Evolutionary conservation across 164 flowering plant species (phyloP), one percentile per base, ranked within the genome.

Genomic region (Brasenia schreberi): DNA sequence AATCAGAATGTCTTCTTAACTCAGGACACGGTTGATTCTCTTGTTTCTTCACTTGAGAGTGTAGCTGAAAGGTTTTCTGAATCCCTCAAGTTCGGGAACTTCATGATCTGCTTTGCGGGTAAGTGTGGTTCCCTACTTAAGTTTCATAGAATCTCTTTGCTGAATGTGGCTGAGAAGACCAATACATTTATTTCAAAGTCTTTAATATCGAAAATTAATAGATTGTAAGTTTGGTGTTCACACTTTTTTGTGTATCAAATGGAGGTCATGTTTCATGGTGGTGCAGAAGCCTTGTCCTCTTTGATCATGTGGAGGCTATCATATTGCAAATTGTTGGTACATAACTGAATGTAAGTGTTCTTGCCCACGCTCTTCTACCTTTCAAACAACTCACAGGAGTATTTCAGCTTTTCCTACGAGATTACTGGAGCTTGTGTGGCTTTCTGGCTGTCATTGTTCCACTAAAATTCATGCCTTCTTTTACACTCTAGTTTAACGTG

Each of bases 31-130:
- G 73, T 86, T 27, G 83, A 84, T 74, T 68, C 67, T 64, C 77
- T 86, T 73, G 85, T 85, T 64, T 66, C 71, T 43, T 66, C 7
- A 33, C 74, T 82, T 61, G 72, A 23, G 7, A 67, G 78, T 70
- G 69, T 71, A 65, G 78, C 78, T 56, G 75, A 66, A 27, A 74
- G 62, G 63, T 84, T 81, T 73, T 75, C 90, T 12, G 84, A 75
- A 62, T 90, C 97, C 67, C 66, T 86, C 65, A 86, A 85, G 76
- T 84, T 90, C 70, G 85, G 84, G 3, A 85, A 84, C 65, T 86
- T 88, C 67, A 76, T 86, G 71, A 66, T 87, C 65, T 83, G 90
- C 73, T 79, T 90, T 2, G 78, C 86, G 65, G 79, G 73, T 64
- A 90, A 80, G 72, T 84, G 84, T 79, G 72, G 74, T 62, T 43